These are phyloP conservation scores for Colletotrichum abscissum DNA, from an alignment of 2,329 filamentous ascomycete species.

Conservation along the genomic window DNA sequence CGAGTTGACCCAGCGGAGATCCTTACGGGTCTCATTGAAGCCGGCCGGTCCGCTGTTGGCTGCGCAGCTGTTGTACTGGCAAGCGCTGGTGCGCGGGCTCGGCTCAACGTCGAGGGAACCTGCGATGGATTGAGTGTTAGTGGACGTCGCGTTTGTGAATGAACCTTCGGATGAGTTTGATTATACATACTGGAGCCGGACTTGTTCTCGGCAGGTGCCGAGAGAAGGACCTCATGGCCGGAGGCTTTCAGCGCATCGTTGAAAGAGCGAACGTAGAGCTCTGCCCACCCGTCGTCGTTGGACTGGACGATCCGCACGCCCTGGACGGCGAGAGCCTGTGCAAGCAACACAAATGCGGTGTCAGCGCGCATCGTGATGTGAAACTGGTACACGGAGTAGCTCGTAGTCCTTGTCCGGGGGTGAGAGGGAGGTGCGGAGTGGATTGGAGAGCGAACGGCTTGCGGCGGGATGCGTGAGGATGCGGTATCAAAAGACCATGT, in stretches of 20 bases:
- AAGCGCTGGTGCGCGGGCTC: conserved; percentile 58
- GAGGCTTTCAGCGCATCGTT: conserved; percentile 65
- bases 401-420: neutral
- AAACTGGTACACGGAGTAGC: neutral
- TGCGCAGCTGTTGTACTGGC: conserved; percentile 72
- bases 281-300: conserved; percentile 83
- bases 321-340: conserved; percentile 35
- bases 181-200: conserved; percentile 57
- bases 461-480: neutral
- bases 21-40: conserved; percentile 64
- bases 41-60: conserved; percentile 66
- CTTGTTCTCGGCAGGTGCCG: conserved; percentile 73
- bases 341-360: conserved; percentile 27
- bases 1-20: conserved; percentile 79
- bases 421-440: neutral
- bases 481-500: neutral
- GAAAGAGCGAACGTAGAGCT: conserved; percentile 72
- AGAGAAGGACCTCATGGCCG: conserved; percentile 71
- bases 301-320: conserved; percentile 60
- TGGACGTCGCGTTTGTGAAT: conserved; percentile 58
- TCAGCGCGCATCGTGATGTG: conserved; percentile 17
- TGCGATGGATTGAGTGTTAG: conserved; percentile 61
- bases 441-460: neutral
- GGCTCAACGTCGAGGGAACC: conserved; percentile 63
- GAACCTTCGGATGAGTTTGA: neutral